Evolutionary conservation across 257 asterid species (phyloP), one percentile per base, ranked within the genome.

Genomic region (Eucommia ulmoides): DNA sequence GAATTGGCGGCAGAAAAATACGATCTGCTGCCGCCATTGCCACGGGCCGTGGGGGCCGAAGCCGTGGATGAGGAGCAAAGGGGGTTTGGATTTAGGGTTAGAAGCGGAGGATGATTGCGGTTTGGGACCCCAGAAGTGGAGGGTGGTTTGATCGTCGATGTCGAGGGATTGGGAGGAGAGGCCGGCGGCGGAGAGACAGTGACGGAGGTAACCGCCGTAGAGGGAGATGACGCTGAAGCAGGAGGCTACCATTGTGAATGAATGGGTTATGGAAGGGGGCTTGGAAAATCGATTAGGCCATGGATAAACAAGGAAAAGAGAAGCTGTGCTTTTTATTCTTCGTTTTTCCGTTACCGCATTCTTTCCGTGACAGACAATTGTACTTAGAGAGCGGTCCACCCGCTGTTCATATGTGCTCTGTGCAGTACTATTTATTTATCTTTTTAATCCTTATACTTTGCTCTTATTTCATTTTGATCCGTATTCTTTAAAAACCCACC

Each of bases 61-160:
- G 22, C 95, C 93, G 46, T 85, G 95, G 46, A 85, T 63, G 3
- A 85, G 80, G 50, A 82, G 44, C 15, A 85, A 61, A 19, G 75
- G 29, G 11, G 91, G 93, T 26, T 79, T 85, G 7, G 74, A 35
- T 24, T 52, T 19, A 15, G 91, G 93, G 23, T 79, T 85, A 7
- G 74, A 35, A 33, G 55, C 18, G 53, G 74, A 12, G 7, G 54
- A 7, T 4, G 74, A 25, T 29, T 55, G 23, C 5, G 53, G 51
- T 14, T 64, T 55, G 0, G 93, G 95, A 7, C 88, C 95, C 93
- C 91, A 85, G 46, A 66, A 79, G 56, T 75, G 81, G 58, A 85
- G 56, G 53, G 81, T 73, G 59, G 89, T 81, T 68, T 56, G 66
- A 14, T 55, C 65, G 70, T 74, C 87, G 38, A 85, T 62, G n/a